Evolutionary conservation across 768 basidiomycete species (phyloP).

Genomic region (Hemileccinum rubropunctum): DNA sequence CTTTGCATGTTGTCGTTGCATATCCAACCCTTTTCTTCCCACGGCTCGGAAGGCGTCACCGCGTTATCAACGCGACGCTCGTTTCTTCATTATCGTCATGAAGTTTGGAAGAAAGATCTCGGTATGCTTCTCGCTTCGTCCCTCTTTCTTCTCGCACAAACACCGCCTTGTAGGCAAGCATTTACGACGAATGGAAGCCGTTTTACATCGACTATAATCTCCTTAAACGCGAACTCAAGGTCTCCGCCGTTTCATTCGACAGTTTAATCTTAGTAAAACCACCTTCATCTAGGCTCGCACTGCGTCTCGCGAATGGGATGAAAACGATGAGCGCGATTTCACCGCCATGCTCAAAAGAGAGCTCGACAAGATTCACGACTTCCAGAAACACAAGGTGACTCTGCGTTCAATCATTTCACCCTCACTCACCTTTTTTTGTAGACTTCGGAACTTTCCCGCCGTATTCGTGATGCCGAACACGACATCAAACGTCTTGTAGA

Average conservation of each 20-base stretch:
- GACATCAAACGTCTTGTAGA: slow-evolving; percentile 77
- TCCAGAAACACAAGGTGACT: slow-evolving; percentile 83
- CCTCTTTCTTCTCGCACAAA: neutral
- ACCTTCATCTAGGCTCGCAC: slow-evolving; percentile 43
- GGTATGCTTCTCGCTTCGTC: slow-evolving; percentile 34
- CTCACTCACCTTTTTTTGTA: slow-evolving; percentile 27
- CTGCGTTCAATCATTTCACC: neutral
- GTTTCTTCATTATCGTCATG: too few relatives aligned
- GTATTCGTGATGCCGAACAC: slow-evolving; percentile 80
- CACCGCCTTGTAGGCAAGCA: slow-evolving; percentile 54
- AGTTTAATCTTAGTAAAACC: neutral
- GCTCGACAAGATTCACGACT: slow-evolving; percentile 91
- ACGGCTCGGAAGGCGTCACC: too few relatives aligned
- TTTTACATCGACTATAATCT: slow-evolving; percentile 89
- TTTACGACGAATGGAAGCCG: slow-evolving; percentile 88
- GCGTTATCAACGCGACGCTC: too few relatives aligned
- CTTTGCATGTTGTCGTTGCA: slow-evolving; percentile 50
- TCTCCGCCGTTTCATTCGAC: slow-evolving; percentile 21
- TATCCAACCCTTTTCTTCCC: slow-evolving; percentile 11
- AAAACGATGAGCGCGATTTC: slow-evolving; percentile 80
- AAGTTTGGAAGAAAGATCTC: slow-evolving; percentile 82
- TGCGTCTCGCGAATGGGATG: slow-evolving; percentile 61
- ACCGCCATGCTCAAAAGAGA: slow-evolving; percentile 75
- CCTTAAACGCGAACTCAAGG: slow-evolving; percentile 90
- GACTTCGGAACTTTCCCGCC: slow-evolving; percentile 78